phyloP scores from a whole-genome alignment of 208 protist species.

The Wallacemonas sp. region DNA sequence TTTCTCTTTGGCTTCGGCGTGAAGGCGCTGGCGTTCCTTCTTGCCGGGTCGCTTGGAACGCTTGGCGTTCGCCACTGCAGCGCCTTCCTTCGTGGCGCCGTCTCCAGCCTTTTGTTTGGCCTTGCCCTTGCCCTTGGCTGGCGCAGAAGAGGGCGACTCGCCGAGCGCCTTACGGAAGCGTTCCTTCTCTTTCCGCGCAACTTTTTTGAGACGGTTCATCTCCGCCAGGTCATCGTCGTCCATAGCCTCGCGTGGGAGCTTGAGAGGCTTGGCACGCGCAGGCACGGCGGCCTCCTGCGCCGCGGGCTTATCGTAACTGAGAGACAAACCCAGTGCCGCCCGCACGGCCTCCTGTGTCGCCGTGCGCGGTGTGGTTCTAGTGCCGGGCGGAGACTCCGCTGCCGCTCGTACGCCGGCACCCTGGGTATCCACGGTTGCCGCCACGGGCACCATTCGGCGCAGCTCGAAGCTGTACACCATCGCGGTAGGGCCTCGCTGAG shows the following conservation, averaged over 20 bases:
- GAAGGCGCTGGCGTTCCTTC: conserved; percentile 47
- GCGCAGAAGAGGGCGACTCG: not conserved
- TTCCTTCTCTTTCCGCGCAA: conserved; percentile 26
- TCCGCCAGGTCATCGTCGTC: conserved; percentile 44
- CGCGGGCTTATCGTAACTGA: conserved; percentile 41
- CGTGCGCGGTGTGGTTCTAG: not conserved
- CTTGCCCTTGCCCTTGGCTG: conserved; percentile 2
- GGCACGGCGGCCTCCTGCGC: not conserved
- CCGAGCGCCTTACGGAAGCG: not conserved
- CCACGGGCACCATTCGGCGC: conserved; percentile 82
- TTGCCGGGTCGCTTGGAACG: conserved; percentile 33
- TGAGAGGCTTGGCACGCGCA: conserved; percentile 17
- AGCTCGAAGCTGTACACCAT: conserved; percentile 88
- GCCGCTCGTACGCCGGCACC: conserved; percentile 1
- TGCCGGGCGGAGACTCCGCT: not conserved
- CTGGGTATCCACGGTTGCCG: conserved; percentile 9
- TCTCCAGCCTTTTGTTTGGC: conserved; percentile 2
- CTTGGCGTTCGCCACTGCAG: conserved; percentile 1
- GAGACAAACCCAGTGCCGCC: conserved; percentile 45
- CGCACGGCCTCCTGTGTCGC: conserved; percentile 31
- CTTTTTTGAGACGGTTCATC: conserved; percentile 31
- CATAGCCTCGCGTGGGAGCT: conserved; percentile 25
- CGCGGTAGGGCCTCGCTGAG: not conserved
- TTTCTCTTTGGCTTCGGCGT: too few species aligned
- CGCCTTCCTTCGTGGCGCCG: not conserved